These are phyloP conservation scores for Penstemon newberryi DNA, from an alignment of 257 asterid genomes.

Conservation along the genomic window DNA sequence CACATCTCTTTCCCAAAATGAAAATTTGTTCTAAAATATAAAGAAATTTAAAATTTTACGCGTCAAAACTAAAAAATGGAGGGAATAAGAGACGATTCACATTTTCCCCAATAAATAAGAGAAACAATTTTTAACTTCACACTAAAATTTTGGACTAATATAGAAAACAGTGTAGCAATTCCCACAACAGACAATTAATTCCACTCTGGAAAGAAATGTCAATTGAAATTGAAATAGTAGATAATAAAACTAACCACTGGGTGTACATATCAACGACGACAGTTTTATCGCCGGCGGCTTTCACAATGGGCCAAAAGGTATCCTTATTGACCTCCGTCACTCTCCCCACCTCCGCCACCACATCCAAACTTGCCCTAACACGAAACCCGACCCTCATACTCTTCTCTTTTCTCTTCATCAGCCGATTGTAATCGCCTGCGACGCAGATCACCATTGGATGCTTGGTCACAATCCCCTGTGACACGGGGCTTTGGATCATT, in stretches of 20 bases:
- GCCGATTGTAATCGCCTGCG: slow-evolving; percentile 46
- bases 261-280: slow-evolving; percentile 89
- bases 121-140: too few species aligned
- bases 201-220: too few species aligned
- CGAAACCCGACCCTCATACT: slow-evolving; percentile 36
- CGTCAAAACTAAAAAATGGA: too few species aligned
- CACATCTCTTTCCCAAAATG: too few species aligned
- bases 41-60: too few species aligned
- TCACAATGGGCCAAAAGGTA: slow-evolving; percentile 81
- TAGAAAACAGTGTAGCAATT: too few species aligned
- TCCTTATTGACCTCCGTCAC: slow-evolving; percentile 66
- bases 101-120: too few species aligned
- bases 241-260: slow-evolving; percentile 55
- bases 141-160: too few species aligned
- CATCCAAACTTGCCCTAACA: slow-evolving; percentile 54
- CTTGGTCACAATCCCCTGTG: slow-evolving; percentile 36
- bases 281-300: slow-evolving; percentile 70
- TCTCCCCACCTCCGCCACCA: slow-evolving; percentile 50
- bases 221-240: not conserved
- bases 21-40: too few species aligned
- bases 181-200: too few species aligned
- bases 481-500: slow-evolving; percentile 32
- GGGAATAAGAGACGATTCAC: too few species aligned
- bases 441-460: slow-evolving; percentile 45
- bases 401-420: slow-evolving; percentile 33